Evolutionary conservation across 495 filamentous ascomycete species (phyloP).

Genomic region (Parachaetomium inaequale): DNA sequence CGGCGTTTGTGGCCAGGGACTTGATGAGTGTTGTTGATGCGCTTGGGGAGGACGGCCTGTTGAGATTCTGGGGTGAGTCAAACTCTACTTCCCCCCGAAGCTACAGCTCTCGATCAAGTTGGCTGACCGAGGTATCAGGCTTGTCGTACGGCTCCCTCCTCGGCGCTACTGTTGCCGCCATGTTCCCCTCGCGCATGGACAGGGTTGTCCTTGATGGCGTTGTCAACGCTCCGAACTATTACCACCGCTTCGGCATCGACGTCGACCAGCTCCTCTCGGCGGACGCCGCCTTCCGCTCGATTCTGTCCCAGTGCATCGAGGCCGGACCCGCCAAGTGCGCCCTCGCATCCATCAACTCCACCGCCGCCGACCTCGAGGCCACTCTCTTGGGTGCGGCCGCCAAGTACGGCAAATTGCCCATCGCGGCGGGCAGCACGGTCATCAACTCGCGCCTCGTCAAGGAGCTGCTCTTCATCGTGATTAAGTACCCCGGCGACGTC

Average conservation of each 20-base stretch:
- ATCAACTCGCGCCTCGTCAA: not conserved
- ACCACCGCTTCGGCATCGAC: slow-evolving; percentile 14
- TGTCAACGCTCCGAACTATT: slow-evolving; percentile 36
- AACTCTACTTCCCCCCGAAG: not conserved
- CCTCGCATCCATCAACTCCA: not conserved
- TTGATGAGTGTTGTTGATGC: slow-evolving; percentile 45
- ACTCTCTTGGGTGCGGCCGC: not conserved
- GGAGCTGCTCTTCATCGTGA: not conserved
- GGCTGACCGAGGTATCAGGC: slow-evolving; percentile 24
- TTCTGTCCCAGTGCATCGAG: slow-evolving; percentile 2
- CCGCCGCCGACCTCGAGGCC: not conserved
- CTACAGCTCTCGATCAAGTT: too few relatives aligned
- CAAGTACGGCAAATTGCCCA: not conserved
- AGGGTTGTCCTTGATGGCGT: slow-evolving; percentile 37
- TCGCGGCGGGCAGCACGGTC: not conserved
- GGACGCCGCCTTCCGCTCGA: slow-evolving; percentile 8
- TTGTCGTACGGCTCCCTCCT: slow-evolving; percentile 58
- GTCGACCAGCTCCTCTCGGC: slow-evolving; percentile 7
- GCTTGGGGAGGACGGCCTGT: slow-evolving; percentile 41
- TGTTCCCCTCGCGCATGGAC: slow-evolving; percentile 40
- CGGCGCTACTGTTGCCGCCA: slow-evolving; percentile 46
- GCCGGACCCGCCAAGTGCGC: slow-evolving; percentile 4
- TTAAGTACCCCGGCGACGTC: slow-evolving; percentile 2
- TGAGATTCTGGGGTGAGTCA: slow-evolving; percentile 46
- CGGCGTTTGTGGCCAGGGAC: slow-evolving; percentile 41